A percentile compares a stretch with the other conserved stretches of the same genome.
phyloP scores from a whole-genome alignment of 805 yeast genomes.

The Candida wancherniae region DNA sequence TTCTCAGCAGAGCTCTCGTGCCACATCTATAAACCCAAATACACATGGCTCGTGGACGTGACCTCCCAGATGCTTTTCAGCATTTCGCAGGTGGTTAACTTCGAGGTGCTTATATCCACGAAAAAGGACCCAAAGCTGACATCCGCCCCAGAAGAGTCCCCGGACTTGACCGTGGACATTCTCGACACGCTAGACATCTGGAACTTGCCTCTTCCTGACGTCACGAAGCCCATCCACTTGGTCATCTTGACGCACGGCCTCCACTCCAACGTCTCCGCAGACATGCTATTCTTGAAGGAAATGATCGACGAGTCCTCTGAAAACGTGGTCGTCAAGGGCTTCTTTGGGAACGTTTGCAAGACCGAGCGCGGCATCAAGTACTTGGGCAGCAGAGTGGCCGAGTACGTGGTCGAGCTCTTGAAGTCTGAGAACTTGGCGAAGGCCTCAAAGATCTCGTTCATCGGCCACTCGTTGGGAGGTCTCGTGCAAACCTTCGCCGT shows the following conservation, averaged over 20 bases:
- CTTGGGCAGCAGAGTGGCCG: constrained; percentile 77
- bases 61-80: constrained; percentile 76
- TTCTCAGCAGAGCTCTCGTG: constrained; percentile 56
- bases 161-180: constrained; percentile 43
- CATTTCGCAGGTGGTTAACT: constrained; percentile 61
- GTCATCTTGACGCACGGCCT: constrained; percentile 89
- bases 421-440: constrained; percentile 35
- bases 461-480: constrained; percentile 95
- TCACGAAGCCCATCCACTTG: constrained; percentile 64
- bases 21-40: constrained; percentile 54
- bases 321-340: constrained; percentile 79
- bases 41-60: constrained; percentile 78
- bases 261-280: constrained; percentile 85
- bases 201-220: constrained; percentile 54
- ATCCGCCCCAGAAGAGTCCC: constrained; percentile 22
- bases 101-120: constrained; percentile 48
- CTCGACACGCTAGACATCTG: constrained; percentile 68
- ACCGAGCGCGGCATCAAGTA: constrained; percentile 87
- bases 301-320: constrained; percentile 58
- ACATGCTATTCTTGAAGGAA: constrained; percentile 84
- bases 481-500: constrained; percentile 86
- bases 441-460: constrained; percentile 69
- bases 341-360: constrained; percentile 74
- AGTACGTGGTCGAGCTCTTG: constrained; percentile 56
- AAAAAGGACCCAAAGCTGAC: constrained; percentile 21